Conservation (phyloP, 129 eudicot genomes). For the Centella asiatica region DNA sequence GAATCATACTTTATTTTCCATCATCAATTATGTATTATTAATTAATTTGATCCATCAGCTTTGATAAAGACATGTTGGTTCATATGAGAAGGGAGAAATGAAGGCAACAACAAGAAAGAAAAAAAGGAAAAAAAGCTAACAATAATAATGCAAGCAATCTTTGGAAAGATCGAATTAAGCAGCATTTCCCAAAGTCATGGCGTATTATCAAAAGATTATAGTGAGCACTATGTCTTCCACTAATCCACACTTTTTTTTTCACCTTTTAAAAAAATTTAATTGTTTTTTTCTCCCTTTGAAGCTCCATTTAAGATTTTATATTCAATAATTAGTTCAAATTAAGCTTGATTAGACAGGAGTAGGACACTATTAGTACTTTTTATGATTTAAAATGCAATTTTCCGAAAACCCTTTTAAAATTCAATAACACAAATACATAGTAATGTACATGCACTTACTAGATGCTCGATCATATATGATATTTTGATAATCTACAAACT, state of each 20-base stretch:
- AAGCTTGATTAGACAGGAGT: constrained; percentile 32
- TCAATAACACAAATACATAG: background rate
- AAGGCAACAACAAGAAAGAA: background rate
- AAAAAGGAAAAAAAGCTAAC: background rate
- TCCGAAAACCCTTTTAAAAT: background rate
- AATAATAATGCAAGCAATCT: constrained; percentile 1
- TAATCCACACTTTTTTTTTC: constrained; percentile 8
- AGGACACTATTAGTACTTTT: constrained; percentile 24
- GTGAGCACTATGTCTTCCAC: constrained; percentile 24
- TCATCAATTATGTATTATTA: constrained; percentile 9
- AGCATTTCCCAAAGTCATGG: constrained; percentile 11
- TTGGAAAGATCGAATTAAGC: constrained; percentile 8
- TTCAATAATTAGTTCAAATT: constrained; percentile 1
- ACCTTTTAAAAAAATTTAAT: no score
- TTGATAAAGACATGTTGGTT: constrained; percentile 15
- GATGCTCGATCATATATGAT: background rate
- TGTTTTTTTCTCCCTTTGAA: background rate
- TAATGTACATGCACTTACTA: background rate
- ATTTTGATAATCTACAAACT: constrained; percentile 1
- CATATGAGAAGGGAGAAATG: background rate
- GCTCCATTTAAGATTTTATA: background rate
- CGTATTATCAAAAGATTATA: constrained; percentile 12
- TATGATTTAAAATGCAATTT: constrained; percentile 20
- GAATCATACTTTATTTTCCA: constrained; percentile 11
- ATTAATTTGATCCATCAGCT: constrained; percentile 8